phyloP scores from a whole-genome alignment of 176 grass and related monocot species.

The Carex parvula region DNA sequence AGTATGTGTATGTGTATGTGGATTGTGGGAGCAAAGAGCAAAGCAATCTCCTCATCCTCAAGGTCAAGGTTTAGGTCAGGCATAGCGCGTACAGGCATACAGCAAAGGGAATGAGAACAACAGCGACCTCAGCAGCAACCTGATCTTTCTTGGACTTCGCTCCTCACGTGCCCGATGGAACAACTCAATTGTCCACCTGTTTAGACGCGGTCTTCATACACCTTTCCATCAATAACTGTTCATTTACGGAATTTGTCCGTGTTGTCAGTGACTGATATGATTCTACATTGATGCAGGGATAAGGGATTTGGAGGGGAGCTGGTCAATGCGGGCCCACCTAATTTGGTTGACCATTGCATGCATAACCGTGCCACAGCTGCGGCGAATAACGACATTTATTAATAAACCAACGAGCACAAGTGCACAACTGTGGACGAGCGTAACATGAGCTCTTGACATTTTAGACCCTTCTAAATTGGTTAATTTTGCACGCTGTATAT shows the following conservation, averaged over 20 bases:
- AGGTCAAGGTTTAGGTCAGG: too few species aligned
- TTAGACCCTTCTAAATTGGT: too few species aligned
- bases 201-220: not conserved
- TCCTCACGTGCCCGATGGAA: constrained; percentile 5
- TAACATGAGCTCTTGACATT: too few species aligned
- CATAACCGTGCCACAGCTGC: constrained; percentile 10
- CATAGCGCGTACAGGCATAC: not conserved
- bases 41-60: not conserved
- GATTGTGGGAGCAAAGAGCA: not conserved
- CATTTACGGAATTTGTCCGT: too few species aligned
- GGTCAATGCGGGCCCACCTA: constrained; percentile 1
- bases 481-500: too few species aligned
- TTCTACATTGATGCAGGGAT: not conserved
- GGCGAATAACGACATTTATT: constrained; percentile 28
- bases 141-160: constrained; percentile 31
- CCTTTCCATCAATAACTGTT: not conserved
- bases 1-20: too few species aligned
- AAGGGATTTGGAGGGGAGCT: not conserved
- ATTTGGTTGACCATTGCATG: not conserved
- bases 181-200: not conserved
- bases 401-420: too few species aligned
- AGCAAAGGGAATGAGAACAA: constrained; percentile 30
- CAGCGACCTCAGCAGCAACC: not conserved
- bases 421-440: too few species aligned
- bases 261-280: too few species aligned